Conservation (phyloP, 345 rosid genomes). For the Gossypium thurberi region DNA sequence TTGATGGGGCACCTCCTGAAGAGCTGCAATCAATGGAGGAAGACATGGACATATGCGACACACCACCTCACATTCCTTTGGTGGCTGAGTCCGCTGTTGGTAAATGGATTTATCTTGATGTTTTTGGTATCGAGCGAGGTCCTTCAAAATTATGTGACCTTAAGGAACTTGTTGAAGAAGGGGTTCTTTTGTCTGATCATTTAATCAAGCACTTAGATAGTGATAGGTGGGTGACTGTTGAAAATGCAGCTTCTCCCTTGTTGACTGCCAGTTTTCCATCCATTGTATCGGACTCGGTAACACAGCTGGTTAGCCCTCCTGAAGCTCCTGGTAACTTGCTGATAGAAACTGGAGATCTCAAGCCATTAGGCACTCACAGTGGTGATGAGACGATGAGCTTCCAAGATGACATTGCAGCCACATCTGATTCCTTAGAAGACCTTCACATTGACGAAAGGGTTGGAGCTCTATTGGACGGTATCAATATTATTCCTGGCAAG, state of each 20-base stretch:
- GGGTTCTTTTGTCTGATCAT: constrained; percentile 78
- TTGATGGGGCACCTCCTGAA: constrained; percentile 45
- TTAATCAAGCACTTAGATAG: constrained; percentile 78
- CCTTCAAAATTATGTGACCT: constrained; percentile 80
- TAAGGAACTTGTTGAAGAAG: constrained; percentile 72
- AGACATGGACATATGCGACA: constrained; percentile 98
- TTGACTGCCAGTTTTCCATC: constrained; percentile 43
- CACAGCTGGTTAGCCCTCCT: constrained; percentile 80
- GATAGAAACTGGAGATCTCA: constrained; percentile 49
- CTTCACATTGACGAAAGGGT: constrained; percentile 69
- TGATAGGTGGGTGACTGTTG: constrained; percentile 92
- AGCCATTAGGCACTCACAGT: constrained; percentile 26
- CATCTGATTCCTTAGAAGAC: constrained; percentile 39
- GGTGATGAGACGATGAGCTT: constrained; percentile 28
- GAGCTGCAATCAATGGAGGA: constrained; percentile 97
- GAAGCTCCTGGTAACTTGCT: constrained; percentile 91
- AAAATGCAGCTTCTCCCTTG: constrained; percentile 90
- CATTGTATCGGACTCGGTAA: constrained; percentile 62
- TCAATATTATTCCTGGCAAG: constrained; percentile 54
- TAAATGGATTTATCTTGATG: constrained; percentile 96
- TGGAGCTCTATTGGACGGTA: constrained; percentile 65
- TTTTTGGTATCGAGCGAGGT: constrained; percentile 72
- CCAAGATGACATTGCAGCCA: constrained; percentile 22
- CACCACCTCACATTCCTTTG: constrained; percentile 77
- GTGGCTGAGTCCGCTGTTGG: constrained; percentile 56